Evolutionary conservation across 805 yeast species (phyloP), one percentile per base, ranked within the genome.

Genomic region (Geotrichum ghanense): DNA sequence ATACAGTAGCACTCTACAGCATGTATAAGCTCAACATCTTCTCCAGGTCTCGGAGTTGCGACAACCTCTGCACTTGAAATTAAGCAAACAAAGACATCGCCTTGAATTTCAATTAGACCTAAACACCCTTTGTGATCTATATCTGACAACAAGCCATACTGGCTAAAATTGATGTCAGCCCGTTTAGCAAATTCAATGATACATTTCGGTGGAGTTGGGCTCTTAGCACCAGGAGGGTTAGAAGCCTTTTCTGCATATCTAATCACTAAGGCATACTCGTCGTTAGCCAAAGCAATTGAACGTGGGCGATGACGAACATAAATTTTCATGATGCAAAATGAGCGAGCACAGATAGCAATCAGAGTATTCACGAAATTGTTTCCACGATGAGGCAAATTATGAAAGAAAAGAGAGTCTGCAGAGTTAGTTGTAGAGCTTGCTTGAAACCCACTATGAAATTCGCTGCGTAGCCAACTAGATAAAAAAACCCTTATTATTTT

Each of bases 1-100:
- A 92, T 65, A 49, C 95, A 83, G 53, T 83, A 75, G 60, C 92
- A 92, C 54, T 89, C 97, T 27, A 90, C 95, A n/a, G 79, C 78
- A 58, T 72, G 74, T 43, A 92, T 89, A 55, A 79, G 79, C 58
- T 84, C 79, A 22, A 90, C 84, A 1, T 85, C 72, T 61, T 92
- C 95, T 31, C 77, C 77, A 0, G 81, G 80, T 14, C 85, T 70
- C 0, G 97, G 97, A 22, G 73, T 69, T 0, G 97, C 97, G 10
- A 85, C 95, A 51, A 78, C 75, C 1, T 77, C 65, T 24, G 83
- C 78, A 0, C 86, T 82, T 0, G 94, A 81, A 45, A 92, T 86
- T 0, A 86, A 76, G 45, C 94, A 84, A 34, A 90, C 64, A 57
- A 81, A 92, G 2, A 79, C 74, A 47, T 83, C 81, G 4, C 71